These are phyloP conservation scores for Diaporthe sp. DNA, from an alignment of 2,329 filamentous ascomycete genomes.

Conservation along the genomic window DNA sequence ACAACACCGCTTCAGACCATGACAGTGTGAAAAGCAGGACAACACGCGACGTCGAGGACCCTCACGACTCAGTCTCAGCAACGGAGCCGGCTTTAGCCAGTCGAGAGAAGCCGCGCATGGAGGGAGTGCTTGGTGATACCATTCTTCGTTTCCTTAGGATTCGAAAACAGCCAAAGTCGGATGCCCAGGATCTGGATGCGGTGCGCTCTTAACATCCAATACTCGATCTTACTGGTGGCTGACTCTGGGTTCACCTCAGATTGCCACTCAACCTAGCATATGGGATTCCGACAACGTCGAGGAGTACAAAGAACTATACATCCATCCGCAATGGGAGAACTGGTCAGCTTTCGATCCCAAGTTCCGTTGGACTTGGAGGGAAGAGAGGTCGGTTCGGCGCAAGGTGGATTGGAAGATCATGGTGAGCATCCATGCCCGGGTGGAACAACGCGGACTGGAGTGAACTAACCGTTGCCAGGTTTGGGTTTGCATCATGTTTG, in stretches of 20 bases:
- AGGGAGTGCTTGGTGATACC: neutral
- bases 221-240: neutral
- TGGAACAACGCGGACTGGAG: neutral
- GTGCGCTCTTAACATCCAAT: neutral
- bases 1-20: neutral
- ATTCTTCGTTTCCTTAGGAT: neutral
- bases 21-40: neutral
- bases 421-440: neutral
- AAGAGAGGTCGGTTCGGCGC: conserved; percentile 66
- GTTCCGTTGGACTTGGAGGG: conserved; percentile 65
- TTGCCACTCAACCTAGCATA: conserved; percentile 8
- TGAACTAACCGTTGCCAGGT: neutral
- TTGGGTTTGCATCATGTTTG: conserved; percentile 68
- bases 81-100: neutral
- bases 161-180: neutral
- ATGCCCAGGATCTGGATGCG: neutral
- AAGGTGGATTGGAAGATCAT: conserved; percentile 57
- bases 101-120: neutral
- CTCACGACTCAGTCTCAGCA: neutral
- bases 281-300: conserved; percentile 47
- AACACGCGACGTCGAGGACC: neutral
- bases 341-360: conserved; percentile 67
- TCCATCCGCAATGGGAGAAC: conserved; percentile 62
- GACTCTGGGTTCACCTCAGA: neutral
- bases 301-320: conserved; percentile 52